phyloP scores from a whole-genome alignment of 345 rosid genomes.

The Ceriops decandra region DNA sequence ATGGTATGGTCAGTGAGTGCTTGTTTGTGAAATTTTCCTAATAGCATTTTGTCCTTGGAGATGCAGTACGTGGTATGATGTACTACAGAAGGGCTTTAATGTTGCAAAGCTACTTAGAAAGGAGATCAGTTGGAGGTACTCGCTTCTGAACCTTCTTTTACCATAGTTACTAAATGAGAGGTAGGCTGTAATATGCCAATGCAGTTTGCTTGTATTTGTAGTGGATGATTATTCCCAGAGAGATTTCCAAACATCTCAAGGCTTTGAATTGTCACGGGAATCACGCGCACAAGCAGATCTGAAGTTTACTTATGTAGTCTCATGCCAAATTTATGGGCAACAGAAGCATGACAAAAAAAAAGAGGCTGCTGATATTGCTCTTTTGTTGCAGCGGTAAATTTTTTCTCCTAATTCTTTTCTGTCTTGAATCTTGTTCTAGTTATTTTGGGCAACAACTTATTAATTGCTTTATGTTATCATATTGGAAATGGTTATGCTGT shows the following conservation, averaged over 20 bases:
- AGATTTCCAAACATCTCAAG: slow-evolving; percentile 45
- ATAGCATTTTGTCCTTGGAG: slow-evolving; percentile 18
- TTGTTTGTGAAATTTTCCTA: slow-evolving; percentile 15
- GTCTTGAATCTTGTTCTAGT: neutral
- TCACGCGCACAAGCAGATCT: slow-evolving; percentile 93
- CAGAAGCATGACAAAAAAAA: slow-evolving; percentile 81
- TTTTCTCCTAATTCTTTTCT: neutral
- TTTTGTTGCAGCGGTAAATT: slow-evolving; percentile 70
- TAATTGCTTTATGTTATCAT: neutral
- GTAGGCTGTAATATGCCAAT: slow-evolving; percentile 19
- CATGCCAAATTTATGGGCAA: slow-evolving; percentile 98
- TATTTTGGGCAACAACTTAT: neutral
- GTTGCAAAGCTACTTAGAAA: slow-evolving; percentile 90
- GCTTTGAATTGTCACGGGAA: slow-evolving; percentile 74
- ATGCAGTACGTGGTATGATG: slow-evolving; percentile 99
- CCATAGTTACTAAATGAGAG: neutral
- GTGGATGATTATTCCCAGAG: slow-evolving; percentile 55
- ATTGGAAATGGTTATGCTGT: too few species aligned
- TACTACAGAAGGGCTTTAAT: slow-evolving; percentile 96
- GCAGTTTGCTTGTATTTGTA: slow-evolving; percentile 23
- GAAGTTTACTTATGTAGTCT: slow-evolving; percentile 93
- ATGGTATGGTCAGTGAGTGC: slow-evolving; percentile 14
- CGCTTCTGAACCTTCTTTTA: slow-evolving; percentile 4
- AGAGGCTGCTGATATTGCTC: slow-evolving; percentile 94
- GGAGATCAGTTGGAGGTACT: slow-evolving; percentile 74